Evolutionary conservation across 345 rosid species (phyloP).

Genomic region (Turritis glabra): DNA sequence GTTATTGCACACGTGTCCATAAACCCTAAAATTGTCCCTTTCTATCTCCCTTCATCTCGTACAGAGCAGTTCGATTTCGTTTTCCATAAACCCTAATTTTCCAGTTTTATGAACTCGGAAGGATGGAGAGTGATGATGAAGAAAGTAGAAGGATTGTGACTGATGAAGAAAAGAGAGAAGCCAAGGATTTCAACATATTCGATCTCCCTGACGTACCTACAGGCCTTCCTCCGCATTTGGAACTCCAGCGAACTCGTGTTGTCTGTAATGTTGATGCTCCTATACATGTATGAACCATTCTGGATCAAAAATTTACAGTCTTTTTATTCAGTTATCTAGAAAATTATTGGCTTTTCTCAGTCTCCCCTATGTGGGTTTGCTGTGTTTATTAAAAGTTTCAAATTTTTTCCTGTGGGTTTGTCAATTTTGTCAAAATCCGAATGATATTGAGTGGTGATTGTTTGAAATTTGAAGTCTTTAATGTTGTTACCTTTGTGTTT

Average conservation of each 20-base stretch:
- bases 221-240: slow-evolving; percentile 70
- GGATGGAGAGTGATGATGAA: background rate
- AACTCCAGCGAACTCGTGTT: slow-evolving; percentile 73
- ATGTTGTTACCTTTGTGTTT: background rate
- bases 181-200: slow-evolving; percentile 40
- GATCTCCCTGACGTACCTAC: slow-evolving; percentile 73
- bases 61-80: too few relatives aligned
- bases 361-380: background rate
- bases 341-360: background rate
- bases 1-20: too few relatives aligned
- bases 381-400: background rate
- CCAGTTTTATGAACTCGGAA: too few relatives aligned
- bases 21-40: too few relatives aligned
- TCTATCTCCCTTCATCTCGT: too few relatives aligned
- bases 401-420: background rate
- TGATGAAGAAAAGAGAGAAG: slow-evolving; percentile 23
- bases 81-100: too few relatives aligned
- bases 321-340: background rate
- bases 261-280: slow-evolving; percentile 72
- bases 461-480: background rate
- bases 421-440: background rate
- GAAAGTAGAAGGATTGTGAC: slow-evolving; percentile 1
- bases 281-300: slow-evolving; percentile 48
- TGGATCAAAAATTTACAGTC: background rate
- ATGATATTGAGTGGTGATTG: background rate